Evolutionary conservation across 768 basidiomycete genomes (phyloP), one percentile per base, ranked within the genome.

Genomic region (Tricholoma sp.): DNA sequence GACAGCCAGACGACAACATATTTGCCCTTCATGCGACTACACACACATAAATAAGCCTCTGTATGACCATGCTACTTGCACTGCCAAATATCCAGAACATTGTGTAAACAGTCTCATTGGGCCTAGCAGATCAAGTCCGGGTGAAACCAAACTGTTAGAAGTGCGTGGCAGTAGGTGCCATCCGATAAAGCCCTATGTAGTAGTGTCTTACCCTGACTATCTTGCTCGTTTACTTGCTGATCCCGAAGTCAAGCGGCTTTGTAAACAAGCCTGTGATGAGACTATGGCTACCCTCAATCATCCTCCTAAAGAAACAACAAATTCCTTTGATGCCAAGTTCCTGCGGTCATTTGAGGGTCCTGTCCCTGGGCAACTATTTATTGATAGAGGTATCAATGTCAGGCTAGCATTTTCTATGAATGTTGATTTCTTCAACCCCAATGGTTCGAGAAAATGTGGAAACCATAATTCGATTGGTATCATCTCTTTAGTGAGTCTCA

Each of bases 401-500:
- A 36, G 63, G 17, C 66, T 63, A 15, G 59, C 65, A 0, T 70
- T 72, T 50, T 59, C 62, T 0, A 57, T 74, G 1, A 61, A 70
- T 17, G 32, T 74, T 1, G 68, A 75, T 52, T 69, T 70, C 47
- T 75, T 76, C 61, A 70, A 73, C 48, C 61, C 71, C 0, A 55
- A 74, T 29, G 65, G 68, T 1, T 65, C 65, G 6, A 57, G 28
- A 6, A 59, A 62, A n/a, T 42, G 55, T 6, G 69, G 70, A 33
- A 63, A 62, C 11, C 61, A 54, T 17, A 57, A 61, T 1, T 75
- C 72, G 0, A 59, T 65, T 8, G 70, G 72, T 3, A 52, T 74
- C 9, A 68, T 75, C 9, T 68, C 68, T 1, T 59, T 71, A 33
- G 64, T 64, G 9, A 68, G 66, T 51, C 59, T 75, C 2, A 75